Evolutionary conservation across 1,139 yeast genomes (phyloP), one percentile per base, ranked within the genome.

Genomic region (Protomyces gravidus): DNA sequence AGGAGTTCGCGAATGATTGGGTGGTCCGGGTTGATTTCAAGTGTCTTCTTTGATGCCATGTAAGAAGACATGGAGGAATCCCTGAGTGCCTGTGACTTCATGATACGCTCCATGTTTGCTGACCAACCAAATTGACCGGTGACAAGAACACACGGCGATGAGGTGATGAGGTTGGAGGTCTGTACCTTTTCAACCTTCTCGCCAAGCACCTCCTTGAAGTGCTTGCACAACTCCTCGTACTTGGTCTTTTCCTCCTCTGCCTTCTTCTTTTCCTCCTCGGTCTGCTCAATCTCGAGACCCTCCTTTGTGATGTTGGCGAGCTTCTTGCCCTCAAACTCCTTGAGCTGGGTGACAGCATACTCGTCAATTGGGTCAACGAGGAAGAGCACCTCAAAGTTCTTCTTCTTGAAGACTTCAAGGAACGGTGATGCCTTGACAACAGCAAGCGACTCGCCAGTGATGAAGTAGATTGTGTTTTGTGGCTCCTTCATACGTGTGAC

Each of bases 81-180:
- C 81, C 98, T 90, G 72, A 92, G 83, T 71, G 99, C 98, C 82
- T 92, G 99, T 66, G 98, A 98, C 83, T 92, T 92, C 99, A 92
- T 94, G 82, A 92, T 92, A 86, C 98, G 92, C 82, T 92, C 99
- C 98, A 94, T 94, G 83, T 92, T 92, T 72, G 99, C 99, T 69
- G 98, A 92, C 99, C 99, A 92, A 76, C 99, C 98, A 76, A 92
- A 92, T 81, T 92, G 98, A 71, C 97, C 97, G 69, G 98, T 92
- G 84, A 97, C 89, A 75, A 92, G 90, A 70, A 98, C 98, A 76
- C 98, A 98, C 76, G 99, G 99, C 62, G 98, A 94, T 72, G 90
- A 97, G 70, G 89, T 89, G 73, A 94, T 85, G 80, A 89, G 89
- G 81, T 90, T 94, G 67, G 98, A 90, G 68, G 94, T 96, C 73